These are phyloP conservation scores for Trichothecium sympodiale DNA, from an alignment of 2,329 filamentous ascomycete genomes.

Conservation along the genomic window DNA sequence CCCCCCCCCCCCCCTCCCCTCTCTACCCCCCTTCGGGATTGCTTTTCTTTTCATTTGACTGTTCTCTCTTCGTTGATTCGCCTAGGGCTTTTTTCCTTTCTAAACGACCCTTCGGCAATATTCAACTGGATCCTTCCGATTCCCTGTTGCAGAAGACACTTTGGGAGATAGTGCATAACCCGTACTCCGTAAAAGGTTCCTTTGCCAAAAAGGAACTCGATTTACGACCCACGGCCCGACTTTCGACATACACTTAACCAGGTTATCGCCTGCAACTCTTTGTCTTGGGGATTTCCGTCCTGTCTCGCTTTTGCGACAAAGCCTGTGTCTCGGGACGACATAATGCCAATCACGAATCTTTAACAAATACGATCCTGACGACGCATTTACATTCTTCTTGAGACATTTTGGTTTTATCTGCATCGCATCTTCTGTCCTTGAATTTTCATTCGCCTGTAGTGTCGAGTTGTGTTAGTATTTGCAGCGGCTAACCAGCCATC, in stretches of 20 bases:
- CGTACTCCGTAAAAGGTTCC: too few relatives aligned
- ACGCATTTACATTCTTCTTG: neutral
- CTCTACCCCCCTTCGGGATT: neutral
- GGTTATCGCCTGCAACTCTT: too few relatives aligned
- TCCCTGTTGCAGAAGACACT: neutral
- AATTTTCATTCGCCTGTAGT: neutral
- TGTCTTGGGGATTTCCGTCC: too few relatives aligned
- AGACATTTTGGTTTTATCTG: slow-evolving; percentile 1
- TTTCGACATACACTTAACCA: too few relatives aligned
- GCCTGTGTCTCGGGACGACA: too few relatives aligned
- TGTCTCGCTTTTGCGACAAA: too few relatives aligned
- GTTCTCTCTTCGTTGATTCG: neutral
- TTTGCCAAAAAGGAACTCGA: neutral
- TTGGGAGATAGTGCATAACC: neutral
- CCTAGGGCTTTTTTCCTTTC: neutral
- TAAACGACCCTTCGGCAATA: neutral
- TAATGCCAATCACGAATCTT: too few relatives aligned
- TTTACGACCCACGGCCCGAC: neutral
- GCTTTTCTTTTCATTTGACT: neutral
- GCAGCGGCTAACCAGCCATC: slow-evolving; percentile 1
- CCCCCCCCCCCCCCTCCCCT: neutral
- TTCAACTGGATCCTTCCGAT: neutral
- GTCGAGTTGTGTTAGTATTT: slow-evolving; percentile 2
- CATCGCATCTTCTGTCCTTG: neutral
- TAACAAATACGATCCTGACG: neutral